A percentile compares a stretch with the other conserved stretches of the same genome.
phyloP scores from a whole-genome alignment of 805 yeast genomes.

The Saccharomycopsis guyanensis region DNA sequence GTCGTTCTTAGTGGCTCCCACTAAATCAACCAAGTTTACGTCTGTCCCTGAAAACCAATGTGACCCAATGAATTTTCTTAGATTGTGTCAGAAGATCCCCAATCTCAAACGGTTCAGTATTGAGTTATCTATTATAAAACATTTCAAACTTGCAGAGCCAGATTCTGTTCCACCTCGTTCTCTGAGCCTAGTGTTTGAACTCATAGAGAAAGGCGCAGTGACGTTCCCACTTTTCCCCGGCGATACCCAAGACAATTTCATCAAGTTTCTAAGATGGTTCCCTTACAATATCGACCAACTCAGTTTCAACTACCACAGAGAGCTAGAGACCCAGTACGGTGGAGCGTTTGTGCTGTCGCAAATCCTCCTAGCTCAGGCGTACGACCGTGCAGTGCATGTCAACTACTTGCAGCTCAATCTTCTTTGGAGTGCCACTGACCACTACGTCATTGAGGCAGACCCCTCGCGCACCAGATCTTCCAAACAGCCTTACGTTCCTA shows the following conservation, averaged over 20 bases:
- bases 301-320: conserved; percentile 3
- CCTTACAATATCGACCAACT: not conserved
- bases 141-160: not conserved
- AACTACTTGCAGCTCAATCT: conserved; percentile 1
- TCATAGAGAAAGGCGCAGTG: not conserved
- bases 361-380: not conserved
- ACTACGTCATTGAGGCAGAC: not conserved
- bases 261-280: not conserved
- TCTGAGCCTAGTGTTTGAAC: not conserved
- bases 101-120: not conserved
- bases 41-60: not conserved
- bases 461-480: too few species aligned
- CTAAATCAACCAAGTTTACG: not conserved
- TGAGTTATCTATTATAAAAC: not conserved
- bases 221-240: not conserved
- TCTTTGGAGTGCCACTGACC: conserved; percentile 4
- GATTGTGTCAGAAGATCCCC: not conserved
- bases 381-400: not conserved
- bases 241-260: not conserved
- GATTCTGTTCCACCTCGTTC: not conserved
- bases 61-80: not conserved
- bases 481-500: not conserved
- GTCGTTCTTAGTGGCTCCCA: not conserved
- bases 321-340: not conserved
- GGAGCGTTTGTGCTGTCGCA: not conserved